Conservation (phyloP, 164 flowering plant genomes). For the Berberis thunbergii region DNA sequence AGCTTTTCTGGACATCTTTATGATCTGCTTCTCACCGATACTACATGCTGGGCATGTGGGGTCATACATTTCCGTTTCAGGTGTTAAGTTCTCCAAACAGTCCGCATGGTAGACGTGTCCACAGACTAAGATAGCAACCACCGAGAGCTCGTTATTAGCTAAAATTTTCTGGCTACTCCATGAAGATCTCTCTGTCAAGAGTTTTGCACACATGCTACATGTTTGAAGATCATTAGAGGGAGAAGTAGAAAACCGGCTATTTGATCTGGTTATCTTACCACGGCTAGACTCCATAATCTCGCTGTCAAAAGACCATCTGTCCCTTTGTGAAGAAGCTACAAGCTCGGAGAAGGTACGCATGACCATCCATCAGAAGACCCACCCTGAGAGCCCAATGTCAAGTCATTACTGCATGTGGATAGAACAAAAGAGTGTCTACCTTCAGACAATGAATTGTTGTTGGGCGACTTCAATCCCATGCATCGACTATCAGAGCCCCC, state of each 20-base stretch:
- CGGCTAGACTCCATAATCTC: conserved; percentile 38
- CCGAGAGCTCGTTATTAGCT: conserved; percentile 40
- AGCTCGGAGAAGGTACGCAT: conserved; percentile 74
- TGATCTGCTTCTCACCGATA: conserved; percentile 49
- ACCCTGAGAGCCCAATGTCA: conserved; percentile 46
- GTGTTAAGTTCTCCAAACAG: conserved; percentile 69
- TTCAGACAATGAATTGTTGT: conserved; percentile 47
- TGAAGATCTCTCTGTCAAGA: conserved; percentile 51
- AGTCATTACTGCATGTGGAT: conserved; percentile 47
- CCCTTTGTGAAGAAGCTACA: conserved; percentile 64
- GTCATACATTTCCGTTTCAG: conserved; percentile 57
- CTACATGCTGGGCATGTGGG: conserved; percentile 77
- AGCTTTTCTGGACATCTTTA: conserved; percentile 43
- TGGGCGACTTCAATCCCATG: conserved; percentile 47
- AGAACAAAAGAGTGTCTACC: conserved; percentile 49
- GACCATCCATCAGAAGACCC: conserved; percentile 93
- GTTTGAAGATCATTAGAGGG: conserved; percentile 50
- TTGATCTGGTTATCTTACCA: conserved; percentile 45
- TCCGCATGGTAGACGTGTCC: conserved; percentile 93
- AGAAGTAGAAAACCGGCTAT: conserved; percentile 43
- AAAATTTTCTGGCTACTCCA: conserved; percentile 41
- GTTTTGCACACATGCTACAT: conserved; percentile 72
- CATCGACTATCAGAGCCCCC: conserved; percentile 58
- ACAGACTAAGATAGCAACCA: conserved; percentile 68
- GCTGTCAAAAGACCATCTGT: conserved; percentile 88